Base-by-base conservation (phyloP, 495 filamentous ascomycete genomes). In the Aeminium ludgeri region DNA sequence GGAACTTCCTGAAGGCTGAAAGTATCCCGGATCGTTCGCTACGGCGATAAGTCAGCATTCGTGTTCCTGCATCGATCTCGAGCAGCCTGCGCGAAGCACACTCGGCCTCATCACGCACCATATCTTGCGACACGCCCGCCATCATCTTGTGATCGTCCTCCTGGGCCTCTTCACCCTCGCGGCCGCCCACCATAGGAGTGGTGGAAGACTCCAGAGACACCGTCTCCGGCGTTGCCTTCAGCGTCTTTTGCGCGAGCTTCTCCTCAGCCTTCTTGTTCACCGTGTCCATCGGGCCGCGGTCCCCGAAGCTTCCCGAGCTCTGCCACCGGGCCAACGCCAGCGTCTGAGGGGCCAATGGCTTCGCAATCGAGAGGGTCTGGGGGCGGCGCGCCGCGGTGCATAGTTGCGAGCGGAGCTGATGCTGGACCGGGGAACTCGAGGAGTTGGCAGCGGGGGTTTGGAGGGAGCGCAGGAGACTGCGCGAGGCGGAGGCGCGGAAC, bases 11-110 rank as follows among this genome's bases (percentile, higher is more conserved):
- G 52, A 19, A 97, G 63, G 36, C 71, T 73, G 61, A 97, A 92
- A 10, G 86, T 89, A n/a, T 89, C 82, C 53, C 78, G 78, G 61
- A 96, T 74, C 1, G 72, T 76, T 65, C 73, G 64, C 86, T 95
- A 46, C 19, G 23, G 23, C 11, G 28, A 23, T 36, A 6, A 16
- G 34, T 36, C 17, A 36, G 34, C 34, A 15, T 19, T 16, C 34
- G 12, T 11, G 10, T 15, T 17, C 10, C 7, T 11, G 5, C 31
- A 33, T 5, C 16, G 31, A 33, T 3, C 3, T 25, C 23, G 8
- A 3, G 23, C 23, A 8, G 4, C 8, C 23, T 8, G 8, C 3
- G 3, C 8, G 23, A 25, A 25, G 23, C 23, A 25, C 8, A 3
- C 23, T 25, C 23, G 23, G 4, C 8, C 4, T 25, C 3, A 25